Base-by-base conservation (phyloP, 768 basidiomycete species). In the Boletus insuetus region DNA sequence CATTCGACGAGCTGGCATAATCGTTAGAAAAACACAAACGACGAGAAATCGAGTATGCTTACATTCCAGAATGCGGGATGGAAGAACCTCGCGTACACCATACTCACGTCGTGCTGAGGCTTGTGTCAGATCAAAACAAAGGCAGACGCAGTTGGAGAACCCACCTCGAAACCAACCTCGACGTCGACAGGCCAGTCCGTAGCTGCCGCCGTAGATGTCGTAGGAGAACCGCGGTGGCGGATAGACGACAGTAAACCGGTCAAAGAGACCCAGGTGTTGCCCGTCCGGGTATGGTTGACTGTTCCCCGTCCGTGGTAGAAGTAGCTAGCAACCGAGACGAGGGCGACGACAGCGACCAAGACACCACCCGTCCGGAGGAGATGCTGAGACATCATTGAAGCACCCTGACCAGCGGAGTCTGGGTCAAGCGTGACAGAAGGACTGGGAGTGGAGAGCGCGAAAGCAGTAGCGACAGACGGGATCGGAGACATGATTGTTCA, bases 51-150 rank as follows among this genome's bases (percentile, higher is more conserved):
- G 1, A 39, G 16, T 31, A 0, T 17, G 47, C 59, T 43, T 22
- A 62, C 65, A 39, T 62, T 55, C 65, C 65, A 66, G 19, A 42
- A 43, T 1, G 48, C 56, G 3, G 65, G 65, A 34, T 66, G 65
- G 37, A 66, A 66, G 48, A 44, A 58, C 38, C 37, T 62, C 1
- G 62, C 63, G 31, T 66, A 65, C 0, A 66, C 54, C 60, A 62
- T 65, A 14, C 35, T 63, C 6, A 65, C 54, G 22, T 68, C 57
- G 16, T 59, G 29, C 41, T 58, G 22, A 11, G 1, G 2, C 19
- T n/a, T 14, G 7, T 3, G 20, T 68, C 29, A 58, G 39, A 14
- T 3, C 4, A 2, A 42, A n/a, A 26, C 22, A 22, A 29, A 29
- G 26, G 26, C 26, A 29, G 26, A 29, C 26, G 26, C 26, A 29